phyloP scores from a whole-genome alignment of 2,329 filamentous ascomycete species.

The Hirsutella minnesotensis region DNA sequence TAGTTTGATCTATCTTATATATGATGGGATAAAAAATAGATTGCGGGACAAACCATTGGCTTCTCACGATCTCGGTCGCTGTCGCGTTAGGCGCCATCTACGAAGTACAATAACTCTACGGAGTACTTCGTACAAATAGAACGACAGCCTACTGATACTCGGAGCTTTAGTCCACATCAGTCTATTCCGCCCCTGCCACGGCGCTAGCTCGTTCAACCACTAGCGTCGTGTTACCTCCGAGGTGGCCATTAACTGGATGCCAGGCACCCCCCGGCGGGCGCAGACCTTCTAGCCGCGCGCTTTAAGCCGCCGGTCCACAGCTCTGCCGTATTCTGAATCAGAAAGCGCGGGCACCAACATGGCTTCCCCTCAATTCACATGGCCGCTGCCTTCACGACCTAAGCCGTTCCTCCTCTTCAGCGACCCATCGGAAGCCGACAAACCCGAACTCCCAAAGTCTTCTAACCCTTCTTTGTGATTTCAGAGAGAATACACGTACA shows the following conservation, averaged over 20 bases:
- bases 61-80: not conserved
- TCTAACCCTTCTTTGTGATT: not conserved
- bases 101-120: not conserved
- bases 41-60: not conserved
- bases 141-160: not conserved
- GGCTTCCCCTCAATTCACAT: not conserved
- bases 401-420: not conserved
- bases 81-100: not conserved
- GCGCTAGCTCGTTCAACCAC: not conserved
- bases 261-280: too few species aligned
- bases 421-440: not conserved
- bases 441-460: not conserved
- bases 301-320: not conserved
- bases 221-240: too few species aligned
- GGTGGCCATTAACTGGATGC: too few species aligned
- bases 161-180: not conserved
- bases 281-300: not conserved
- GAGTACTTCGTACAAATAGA: too few species aligned
- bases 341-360: not conserved
- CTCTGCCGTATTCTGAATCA: not conserved
- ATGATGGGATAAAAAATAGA: too few species aligned
- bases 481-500: not conserved
- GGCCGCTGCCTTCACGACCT: not conserved
- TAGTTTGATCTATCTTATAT: too few species aligned
- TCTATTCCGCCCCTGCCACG: not conserved